Evolutionary conservation across 1,284 basidiomycete species (phyloP).

Genomic region (Rhodotorula sp.): DNA sequence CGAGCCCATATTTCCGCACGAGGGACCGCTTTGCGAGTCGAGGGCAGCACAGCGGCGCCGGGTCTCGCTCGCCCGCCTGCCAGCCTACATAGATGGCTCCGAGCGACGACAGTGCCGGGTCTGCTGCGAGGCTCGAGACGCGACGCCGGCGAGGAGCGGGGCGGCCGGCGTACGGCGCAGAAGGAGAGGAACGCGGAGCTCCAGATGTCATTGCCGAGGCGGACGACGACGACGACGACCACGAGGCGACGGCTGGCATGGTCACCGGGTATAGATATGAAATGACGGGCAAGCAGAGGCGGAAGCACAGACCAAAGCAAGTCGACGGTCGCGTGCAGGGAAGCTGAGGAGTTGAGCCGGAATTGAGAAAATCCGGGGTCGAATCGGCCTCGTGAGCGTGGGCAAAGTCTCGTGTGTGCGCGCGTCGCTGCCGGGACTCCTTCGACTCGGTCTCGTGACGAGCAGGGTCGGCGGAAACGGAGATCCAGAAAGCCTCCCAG

Average conservation of each 20-base stretch:
- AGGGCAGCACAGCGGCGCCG: constrained; percentile 24
- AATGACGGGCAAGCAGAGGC: not conserved
- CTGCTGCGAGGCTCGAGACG: constrained; percentile 1
- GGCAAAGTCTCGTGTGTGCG: not conserved
- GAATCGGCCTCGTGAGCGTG: not conserved
- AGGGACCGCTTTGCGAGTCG: constrained; percentile 9
- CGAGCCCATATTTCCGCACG: constrained; percentile 11
- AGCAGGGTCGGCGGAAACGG: not conserved
- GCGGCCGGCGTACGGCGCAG: no score
- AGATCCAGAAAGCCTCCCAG: no score
- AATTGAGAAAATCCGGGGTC: not conserved
- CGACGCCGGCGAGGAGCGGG: not conserved
- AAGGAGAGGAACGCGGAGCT: no score
- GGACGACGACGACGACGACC: not conserved
- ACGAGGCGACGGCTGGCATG: not conserved
- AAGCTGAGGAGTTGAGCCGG: not conserved
- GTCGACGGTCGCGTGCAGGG: not conserved
- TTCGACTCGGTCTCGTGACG: not conserved
- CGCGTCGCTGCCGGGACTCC: not conserved
- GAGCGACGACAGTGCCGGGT: constrained; percentile 8
- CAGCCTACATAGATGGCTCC: constrained; percentile 28
- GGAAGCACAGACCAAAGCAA: not conserved
- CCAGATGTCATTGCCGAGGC: not conserved
- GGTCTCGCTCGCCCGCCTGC: constrained; percentile 13
- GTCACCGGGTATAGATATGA: not conserved